phyloP scores from a whole-genome alignment of 2,329 filamentous ascomycete species.

The Aspergillus sp. region DNA sequence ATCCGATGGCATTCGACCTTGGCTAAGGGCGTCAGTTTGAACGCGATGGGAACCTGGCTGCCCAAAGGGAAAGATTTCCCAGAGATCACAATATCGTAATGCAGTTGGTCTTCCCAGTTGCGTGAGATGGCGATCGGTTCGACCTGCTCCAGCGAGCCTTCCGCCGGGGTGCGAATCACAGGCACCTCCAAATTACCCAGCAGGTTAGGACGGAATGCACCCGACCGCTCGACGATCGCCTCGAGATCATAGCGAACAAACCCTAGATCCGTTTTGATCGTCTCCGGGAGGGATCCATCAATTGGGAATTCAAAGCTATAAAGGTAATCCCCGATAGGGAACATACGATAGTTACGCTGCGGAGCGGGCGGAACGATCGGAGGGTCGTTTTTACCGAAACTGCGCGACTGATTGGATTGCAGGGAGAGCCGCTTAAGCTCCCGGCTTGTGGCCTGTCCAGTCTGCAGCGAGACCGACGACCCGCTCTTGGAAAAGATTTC shows the following conservation, averaged over 20 bases:
- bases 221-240: conserved; percentile 78
- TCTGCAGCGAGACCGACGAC: conserved; percentile 44
- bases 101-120: conserved; percentile 91
- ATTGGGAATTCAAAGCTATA: conserved; percentile 80
- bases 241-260: conserved; percentile 87
- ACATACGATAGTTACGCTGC: conserved; percentile 81
- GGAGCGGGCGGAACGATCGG: conserved; percentile 55
- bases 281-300: conserved; percentile 77
- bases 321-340: conserved; percentile 71
- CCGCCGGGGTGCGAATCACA: conserved; percentile 80
- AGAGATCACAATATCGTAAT: conserved; percentile 94
- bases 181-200: conserved; percentile 78
- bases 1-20: conserved; percentile 93
- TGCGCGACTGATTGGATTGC: conserved; percentile 77
- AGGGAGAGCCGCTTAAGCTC: conserved; percentile 71
- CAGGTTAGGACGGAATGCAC: conserved; percentile 86
- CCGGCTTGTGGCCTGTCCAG: conserved; percentile 40
- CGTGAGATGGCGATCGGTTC: conserved; percentile 92
- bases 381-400: conserved; percentile 77
- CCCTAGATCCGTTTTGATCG: conserved; percentile 81
- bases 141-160: conserved; percentile 83
- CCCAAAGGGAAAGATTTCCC: conserved; percentile 93
- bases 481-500: conserved; percentile 42
- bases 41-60: conserved; percentile 83
- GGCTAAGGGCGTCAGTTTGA: conserved; percentile 87